A percentile compares a stretch with the other conserved stretches of the same genome.
These are phyloP conservation scores for Filosporella fistucella DNA, from an alignment of 495 filamentous ascomycete species.

Conservation along the genomic window DNA sequence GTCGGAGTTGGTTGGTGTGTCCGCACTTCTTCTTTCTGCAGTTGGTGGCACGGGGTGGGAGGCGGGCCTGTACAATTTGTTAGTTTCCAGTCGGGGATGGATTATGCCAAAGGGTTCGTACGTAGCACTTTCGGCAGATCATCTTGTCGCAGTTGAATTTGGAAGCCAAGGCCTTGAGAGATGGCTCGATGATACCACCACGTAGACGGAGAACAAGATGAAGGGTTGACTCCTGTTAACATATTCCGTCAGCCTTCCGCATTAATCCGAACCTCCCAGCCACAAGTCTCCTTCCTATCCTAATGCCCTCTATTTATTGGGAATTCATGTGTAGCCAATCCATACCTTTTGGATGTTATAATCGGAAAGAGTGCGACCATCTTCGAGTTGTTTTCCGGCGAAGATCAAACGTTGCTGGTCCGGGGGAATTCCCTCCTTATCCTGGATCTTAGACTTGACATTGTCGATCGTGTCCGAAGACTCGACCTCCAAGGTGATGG, in stretches of 20 bases:
- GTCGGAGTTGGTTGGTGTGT: conserved; percentile 98
- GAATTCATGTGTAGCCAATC: conserved; percentile 3
- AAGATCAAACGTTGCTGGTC: conserved; percentile 99
- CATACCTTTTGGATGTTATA: conserved; percentile 99
- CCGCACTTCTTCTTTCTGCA: conserved; percentile 99
- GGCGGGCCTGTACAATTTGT: conserved; percentile 62
- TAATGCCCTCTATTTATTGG: background rate
- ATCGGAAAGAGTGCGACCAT: conserved; percentile 95
- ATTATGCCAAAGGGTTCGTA: conserved; percentile 35
- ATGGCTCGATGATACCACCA: conserved; percentile 99
- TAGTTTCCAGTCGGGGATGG: background rate
- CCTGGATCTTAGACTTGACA: conserved; percentile 96
- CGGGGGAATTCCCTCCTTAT: conserved; percentile 99
- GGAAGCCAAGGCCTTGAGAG: conserved; percentile 93
- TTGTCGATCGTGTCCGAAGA: conserved; percentile 99
- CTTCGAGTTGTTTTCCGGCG: conserved; percentile 99
- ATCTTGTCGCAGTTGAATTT: conserved; percentile 99
- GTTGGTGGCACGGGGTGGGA: conserved; percentile 97
- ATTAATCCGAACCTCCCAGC: conserved; percentile 1
- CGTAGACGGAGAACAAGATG: conserved; percentile 98
- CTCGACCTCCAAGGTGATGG: conserved; percentile 99
- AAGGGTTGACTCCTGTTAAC: conserved; percentile 86
- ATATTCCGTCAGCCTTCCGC: conserved; percentile 5
- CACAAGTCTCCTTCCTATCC: conserved; percentile 1
- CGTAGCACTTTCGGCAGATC: conserved; percentile 99